Evolutionary conservation across 768 basidiomycete genomes (phyloP).

Genomic region (Exidia glandulosa): DNA sequence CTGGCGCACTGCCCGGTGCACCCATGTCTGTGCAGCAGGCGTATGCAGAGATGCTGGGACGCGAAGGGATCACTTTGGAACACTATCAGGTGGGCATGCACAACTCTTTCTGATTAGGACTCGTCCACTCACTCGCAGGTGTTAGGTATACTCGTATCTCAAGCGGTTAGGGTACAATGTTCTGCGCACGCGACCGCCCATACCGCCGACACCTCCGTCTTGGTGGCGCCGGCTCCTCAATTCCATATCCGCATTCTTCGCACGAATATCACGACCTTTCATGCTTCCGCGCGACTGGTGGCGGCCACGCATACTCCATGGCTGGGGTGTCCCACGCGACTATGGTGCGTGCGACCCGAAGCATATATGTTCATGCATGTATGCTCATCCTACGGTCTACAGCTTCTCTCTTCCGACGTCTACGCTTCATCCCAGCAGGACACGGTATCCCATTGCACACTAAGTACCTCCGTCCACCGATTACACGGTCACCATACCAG

Average conservation of each 20-base stretch:
- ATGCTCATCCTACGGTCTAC: constrained; percentile 2
- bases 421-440: constrained; percentile 66
- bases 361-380: background rate
- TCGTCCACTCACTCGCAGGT: background rate
- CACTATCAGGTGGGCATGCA: constrained; percentile 62
- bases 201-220: constrained; percentile 10
- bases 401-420: constrained; percentile 58
- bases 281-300: constrained; percentile 47
- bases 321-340: constrained; percentile 35
- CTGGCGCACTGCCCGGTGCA: constrained; percentile 33
- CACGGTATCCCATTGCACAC: constrained; percentile 38
- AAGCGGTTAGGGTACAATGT: constrained; percentile 86
- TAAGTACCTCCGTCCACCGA: constrained; percentile 9
- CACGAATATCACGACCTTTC: constrained; percentile 15
- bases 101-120: background rate
- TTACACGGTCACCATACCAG: constrained; percentile 47
- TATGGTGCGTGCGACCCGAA: constrained; percentile 38
- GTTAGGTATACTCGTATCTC: constrained; percentile 83
- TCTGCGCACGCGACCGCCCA: constrained; percentile 59
- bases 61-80: constrained; percentile 67
- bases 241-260: constrained; percentile 21
- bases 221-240: constrained; percentile 15
- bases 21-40: constrained; percentile 92
- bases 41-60: constrained; percentile 75
- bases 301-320: constrained; percentile 41